Evolutionary conservation across 1,284 basidiomycete genomes (phyloP).

Genomic region (Leccinum solheimii): DNA sequence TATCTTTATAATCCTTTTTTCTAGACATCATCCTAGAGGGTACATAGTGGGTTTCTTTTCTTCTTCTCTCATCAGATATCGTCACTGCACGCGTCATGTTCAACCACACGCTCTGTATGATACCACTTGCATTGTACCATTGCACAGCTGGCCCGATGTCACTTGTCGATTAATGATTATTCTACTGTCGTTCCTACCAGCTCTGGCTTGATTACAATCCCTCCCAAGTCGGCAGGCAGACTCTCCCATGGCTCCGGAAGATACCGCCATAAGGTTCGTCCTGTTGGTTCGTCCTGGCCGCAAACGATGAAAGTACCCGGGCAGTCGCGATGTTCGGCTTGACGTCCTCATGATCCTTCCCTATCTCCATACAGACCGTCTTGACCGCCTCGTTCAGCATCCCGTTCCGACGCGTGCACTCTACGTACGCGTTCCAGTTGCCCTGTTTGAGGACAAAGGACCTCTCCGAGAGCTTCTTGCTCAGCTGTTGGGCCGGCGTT

Average conservation of each 20-base stretch:
- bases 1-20: constrained; percentile 8
- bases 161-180: constrained; percentile 16
- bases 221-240: constrained; percentile 29
- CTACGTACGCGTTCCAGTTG: no score
- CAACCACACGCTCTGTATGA: constrained; percentile 39
- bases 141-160: constrained; percentile 4
- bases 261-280: constrained; percentile 49
- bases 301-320: constrained; percentile 56
- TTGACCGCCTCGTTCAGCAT: no score
- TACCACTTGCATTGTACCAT: constrained; percentile 26
- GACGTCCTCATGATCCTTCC: constrained; percentile 27
- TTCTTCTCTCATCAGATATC: constrained; percentile 32
- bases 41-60: constrained; percentile 36
- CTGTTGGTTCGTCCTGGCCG: constrained; percentile 43
- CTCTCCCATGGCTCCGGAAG: constrained; percentile 56
- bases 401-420: no score
- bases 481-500: no score
- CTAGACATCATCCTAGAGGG: constrained; percentile 19
- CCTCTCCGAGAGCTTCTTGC: no score
- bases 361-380: no score
- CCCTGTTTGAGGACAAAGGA: no score
- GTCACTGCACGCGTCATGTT: constrained; percentile 38
- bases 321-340: constrained; percentile 50
- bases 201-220: constrained; percentile 20
- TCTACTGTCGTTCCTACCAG: not conserved